A percentile compares a stretch with the other conserved stretches of the same genome.
Evolutionary conservation across 768 basidiomycete species (phyloP).

Genomic region (Leccinum boreale): DNA sequence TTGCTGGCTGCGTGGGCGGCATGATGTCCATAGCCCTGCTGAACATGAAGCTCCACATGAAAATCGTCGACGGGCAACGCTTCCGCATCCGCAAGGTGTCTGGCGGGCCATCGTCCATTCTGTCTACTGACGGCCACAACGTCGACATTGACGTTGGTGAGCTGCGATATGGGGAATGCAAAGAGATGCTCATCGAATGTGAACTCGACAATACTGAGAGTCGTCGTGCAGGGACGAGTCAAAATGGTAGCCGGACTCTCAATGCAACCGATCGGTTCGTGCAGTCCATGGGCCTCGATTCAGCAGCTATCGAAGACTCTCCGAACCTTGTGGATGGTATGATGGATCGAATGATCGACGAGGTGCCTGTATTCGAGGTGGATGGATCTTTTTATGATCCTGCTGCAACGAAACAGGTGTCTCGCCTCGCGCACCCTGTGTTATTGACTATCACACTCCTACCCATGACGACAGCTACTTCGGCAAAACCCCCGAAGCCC

Average conservation of each 20-base stretch:
- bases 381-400: constrained; percentile 97
- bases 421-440: constrained; percentile 88
- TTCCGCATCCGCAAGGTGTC: constrained; percentile 95
- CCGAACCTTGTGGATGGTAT: constrained; percentile 81
- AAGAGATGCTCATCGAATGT: constrained; percentile 92
- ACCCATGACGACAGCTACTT: constrained; percentile 41
- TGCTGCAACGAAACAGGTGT: constrained; percentile 74
- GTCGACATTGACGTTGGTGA: constrained; percentile 96
- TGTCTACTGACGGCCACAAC: constrained; percentile 89
- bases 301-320: constrained; percentile 64
- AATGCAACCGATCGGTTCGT: constrained; percentile 91
- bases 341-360: constrained; percentile 97
- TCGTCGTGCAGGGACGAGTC: constrained; percentile 13
- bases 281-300: constrained; percentile 78
- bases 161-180: constrained; percentile 91
- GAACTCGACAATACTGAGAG: constrained; percentile 80
- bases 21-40: constrained; percentile 94
- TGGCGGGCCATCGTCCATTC: constrained; percentile 82
- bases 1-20: constrained; percentile 93
- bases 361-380: constrained; percentile 94
- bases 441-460: constrained; percentile 92
- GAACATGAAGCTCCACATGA: constrained; percentile 94
- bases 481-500: constrained; percentile 37
- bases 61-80: constrained; percentile 83
- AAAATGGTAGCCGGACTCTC: constrained; percentile 33